phyloP scores from a whole-genome alignment of 2,329 filamentous ascomycete species.

The Alternaria angustiovoidea region DNA sequence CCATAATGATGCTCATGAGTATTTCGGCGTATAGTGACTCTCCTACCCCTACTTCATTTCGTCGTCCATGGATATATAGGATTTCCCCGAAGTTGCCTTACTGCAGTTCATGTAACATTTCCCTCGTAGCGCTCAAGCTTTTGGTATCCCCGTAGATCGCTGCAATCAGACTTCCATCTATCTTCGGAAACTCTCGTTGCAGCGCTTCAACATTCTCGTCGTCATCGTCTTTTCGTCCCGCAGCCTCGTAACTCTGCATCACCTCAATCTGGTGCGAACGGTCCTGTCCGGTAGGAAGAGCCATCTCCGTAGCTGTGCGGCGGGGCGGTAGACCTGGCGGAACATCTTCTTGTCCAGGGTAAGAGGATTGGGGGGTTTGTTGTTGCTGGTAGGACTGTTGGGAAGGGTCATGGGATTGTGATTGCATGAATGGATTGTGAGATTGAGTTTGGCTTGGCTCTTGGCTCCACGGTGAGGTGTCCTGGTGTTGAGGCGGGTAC shows the following conservation, averaged over 20 bases:
- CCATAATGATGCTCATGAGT: background rate
- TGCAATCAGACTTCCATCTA: constrained; percentile 56
- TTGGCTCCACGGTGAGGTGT: constrained; percentile 20
- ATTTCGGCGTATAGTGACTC: background rate
- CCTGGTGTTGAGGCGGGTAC: constrained; percentile 15
- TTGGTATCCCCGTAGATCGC: constrained; percentile 56
- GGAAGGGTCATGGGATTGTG: constrained; percentile 14
- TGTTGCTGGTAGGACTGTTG: constrained; percentile 16
- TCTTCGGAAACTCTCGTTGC: constrained; percentile 54
- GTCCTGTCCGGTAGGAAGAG: constrained; percentile 53
- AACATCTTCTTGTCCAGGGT: constrained; percentile 17
- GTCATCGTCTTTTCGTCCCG: constrained; percentile 46
- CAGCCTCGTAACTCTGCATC: constrained; percentile 51
- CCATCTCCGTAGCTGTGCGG: constrained; percentile 45
- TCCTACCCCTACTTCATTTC: background rate
- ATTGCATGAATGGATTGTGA: constrained; percentile 13
- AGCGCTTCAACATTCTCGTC: constrained; percentile 54
- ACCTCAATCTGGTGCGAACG: constrained; percentile 54
- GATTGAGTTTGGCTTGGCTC: constrained; percentile 16
- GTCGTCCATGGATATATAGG: background rate
- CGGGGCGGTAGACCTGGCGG: constrained; percentile 40
- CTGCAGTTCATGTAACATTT: constrained; percentile 54
- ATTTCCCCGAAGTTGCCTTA: background rate
- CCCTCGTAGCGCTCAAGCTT: constrained; percentile 53
- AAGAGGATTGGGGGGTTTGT: constrained; percentile 10